A percentile compares a stretch with the other conserved stretches of the same genome.
These are phyloP conservation scores for Phytophthora cactorum DNA, from an alignment of 352 stramenopile species.

Conservation along the genomic window DNA sequence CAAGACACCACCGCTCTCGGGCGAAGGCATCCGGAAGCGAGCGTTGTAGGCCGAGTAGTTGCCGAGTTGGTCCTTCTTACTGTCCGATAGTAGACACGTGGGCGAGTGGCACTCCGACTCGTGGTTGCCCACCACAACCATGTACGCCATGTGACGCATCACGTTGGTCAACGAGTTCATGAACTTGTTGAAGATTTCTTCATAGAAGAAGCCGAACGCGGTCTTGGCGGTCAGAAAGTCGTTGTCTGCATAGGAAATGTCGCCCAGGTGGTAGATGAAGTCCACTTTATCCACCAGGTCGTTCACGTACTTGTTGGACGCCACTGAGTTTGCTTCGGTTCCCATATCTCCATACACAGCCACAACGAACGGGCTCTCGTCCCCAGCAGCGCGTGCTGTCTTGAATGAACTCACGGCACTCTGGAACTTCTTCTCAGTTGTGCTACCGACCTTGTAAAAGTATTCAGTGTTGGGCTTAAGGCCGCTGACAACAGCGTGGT, in stretches of 20 bases:
- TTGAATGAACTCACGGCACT: conserved; percentile 47
- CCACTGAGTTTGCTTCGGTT: conserved; percentile 38
- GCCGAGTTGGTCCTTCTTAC: conserved; percentile 39
- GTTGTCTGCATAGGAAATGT: conserved; percentile 58
- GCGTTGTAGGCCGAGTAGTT: conserved; percentile 70
- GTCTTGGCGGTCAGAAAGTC: conserved; percentile 33
- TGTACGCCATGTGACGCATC: conserved; percentile 66
- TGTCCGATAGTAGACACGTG: conserved; percentile 32
- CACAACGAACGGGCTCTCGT: conserved; percentile 38
- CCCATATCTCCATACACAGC: conserved; percentile 52
- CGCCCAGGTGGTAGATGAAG: conserved; percentile 50
- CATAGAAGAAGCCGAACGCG: conserved; percentile 47
- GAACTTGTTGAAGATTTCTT: conserved; percentile 69
- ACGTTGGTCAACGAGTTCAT: conserved; percentile 61
- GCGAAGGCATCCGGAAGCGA: conserved; percentile 49
- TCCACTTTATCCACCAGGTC: conserved; percentile 34
- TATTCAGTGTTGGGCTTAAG: conserved; percentile 34
- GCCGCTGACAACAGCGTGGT: conserved; percentile 31
- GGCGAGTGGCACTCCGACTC: conserved; percentile 43
- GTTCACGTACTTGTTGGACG: conserved; percentile 37
- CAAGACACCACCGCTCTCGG: conserved; percentile 41
- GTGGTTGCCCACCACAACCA: conserved; percentile 75
- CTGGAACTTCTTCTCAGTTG: conserved; percentile 19
- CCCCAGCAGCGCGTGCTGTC: conserved; percentile 42
- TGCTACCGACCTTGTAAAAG: conserved; percentile 39